These are phyloP conservation scores for Alternaria brassicicola DNA, from an alignment of 2,329 filamentous ascomycete genomes.

Conservation along the genomic window DNA sequence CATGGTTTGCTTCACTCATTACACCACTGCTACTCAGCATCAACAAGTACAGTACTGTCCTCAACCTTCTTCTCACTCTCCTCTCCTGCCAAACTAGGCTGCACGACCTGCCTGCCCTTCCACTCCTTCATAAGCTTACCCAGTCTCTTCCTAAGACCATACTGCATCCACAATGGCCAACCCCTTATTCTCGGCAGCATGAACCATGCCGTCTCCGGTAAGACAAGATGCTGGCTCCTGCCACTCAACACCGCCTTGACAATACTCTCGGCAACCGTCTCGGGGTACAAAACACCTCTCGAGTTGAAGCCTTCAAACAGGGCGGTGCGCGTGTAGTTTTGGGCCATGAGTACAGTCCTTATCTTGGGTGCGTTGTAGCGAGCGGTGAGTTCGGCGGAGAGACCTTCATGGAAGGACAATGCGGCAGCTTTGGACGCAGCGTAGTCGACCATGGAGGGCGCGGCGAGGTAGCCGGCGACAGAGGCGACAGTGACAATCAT, in stretches of 20 bases:
- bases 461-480: slow-evolving; percentile 65
- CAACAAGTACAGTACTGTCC: slow-evolving; percentile 38
- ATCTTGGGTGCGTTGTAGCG: slow-evolving; percentile 68
- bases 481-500: slow-evolving; percentile 75
- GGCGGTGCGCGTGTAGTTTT: slow-evolving; percentile 66
- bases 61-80: slow-evolving; percentile 27
- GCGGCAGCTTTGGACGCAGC: slow-evolving; percentile 69
- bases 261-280: slow-evolving; percentile 69
- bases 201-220: slow-evolving; percentile 55
- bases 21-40: slow-evolving; percentile 8
- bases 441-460: slow-evolving; percentile 72
- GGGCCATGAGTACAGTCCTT: slow-evolving; percentile 70
- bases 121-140: slow-evolving; percentile 44
- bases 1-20: not conserved
- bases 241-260: slow-evolving; percentile 65
- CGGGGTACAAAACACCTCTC: slow-evolving; percentile 59
- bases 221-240: slow-evolving; percentile 61
- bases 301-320: slow-evolving; percentile 64
- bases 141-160: slow-evolving; percentile 55
- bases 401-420: slow-evolving; percentile 70
- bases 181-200: slow-evolving; percentile 51
- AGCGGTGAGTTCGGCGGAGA: slow-evolving; percentile 51
- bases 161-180: slow-evolving; percentile 69
- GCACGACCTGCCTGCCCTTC: slow-evolving; percentile 48
- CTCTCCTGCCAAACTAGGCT: slow-evolving; percentile 39